Evolutionary conservation across 352 stramenopile genomes (phyloP), one percentile per base, ranked within the genome.

Genomic region (Hyaloperonospora arabidopsidis): DNA sequence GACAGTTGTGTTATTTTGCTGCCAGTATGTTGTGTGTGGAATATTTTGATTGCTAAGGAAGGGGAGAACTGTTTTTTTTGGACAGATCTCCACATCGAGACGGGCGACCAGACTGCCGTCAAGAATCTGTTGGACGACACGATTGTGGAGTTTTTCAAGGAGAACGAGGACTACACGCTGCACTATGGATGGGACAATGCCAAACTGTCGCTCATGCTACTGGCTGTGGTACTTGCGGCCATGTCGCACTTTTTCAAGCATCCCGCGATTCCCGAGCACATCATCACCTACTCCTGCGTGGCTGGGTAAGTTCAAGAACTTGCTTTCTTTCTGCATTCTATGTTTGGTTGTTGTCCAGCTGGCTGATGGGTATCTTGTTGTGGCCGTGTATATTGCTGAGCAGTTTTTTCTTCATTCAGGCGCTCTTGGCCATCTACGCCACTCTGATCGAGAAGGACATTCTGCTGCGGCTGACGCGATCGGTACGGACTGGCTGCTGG

Each of bases 111-210:
- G 54, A 87, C 88, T 39, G 84, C 81, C 14, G 81, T 94, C 28
- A 90, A 90, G 64, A 92, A 92, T 57, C 70, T 94, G 35, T 64
- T 94, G 49, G 84, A 94, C 59, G 84, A 94, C 55, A 77, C 74
- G 15, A 74, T 94, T 46, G 57, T 73, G 48, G 84, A 90, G 62
- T 77, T 82, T 52, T 87, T 89, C 49, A 57, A 89, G 53, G 66
- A 68, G 18, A 83, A 77, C 45, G 45, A 70, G 23, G 60, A 76
- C 3, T 87, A 76, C 41, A 58, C 66, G 43, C 65, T 89, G 23
- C 72, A 88, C 45, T 91, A 92, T 52, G 78, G 70, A 25, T 86
- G 76, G 72, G 81, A 94, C 61, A 94, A 94, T 53, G 59, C 84
- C 45, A 94, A 94, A 58, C 59, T 94, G 34, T 38, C 89, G 45